Evolutionary conservation across 192 early-diverging fungal genomes (phyloP).

Genomic region (Pilaira anomala): DNA sequence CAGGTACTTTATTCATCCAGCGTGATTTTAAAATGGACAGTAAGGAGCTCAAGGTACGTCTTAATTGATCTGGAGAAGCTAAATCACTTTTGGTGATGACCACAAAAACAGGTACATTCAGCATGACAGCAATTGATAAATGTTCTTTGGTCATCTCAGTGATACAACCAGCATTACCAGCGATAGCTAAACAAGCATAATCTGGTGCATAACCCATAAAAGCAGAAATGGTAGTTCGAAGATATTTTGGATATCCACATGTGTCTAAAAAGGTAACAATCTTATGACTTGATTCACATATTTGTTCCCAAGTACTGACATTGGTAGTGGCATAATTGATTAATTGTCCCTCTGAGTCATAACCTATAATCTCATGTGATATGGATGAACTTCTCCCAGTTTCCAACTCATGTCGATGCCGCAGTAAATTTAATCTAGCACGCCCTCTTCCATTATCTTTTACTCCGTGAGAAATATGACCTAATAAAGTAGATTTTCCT

Average conservation of each 20-base stretch:
- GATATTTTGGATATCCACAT: slow-evolving; percentile 84
- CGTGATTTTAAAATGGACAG: slow-evolving; percentile 47
- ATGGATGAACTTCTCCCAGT: slow-evolving; percentile 90
- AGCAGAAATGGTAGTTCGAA: slow-evolving; percentile 89
- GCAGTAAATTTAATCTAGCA: slow-evolving; percentile 76
- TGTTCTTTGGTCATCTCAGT: slow-evolving; percentile 72
- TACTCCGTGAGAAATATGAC: slow-evolving; percentile 76
- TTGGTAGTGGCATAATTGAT: slow-evolving; percentile 74
- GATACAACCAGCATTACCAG: slow-evolving; percentile 63
- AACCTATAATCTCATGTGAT: slow-evolving; percentile 83
- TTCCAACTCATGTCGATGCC: slow-evolving; percentile 91
- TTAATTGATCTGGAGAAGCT: slow-evolving; percentile 48
- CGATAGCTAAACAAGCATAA: slow-evolving; percentile 80
- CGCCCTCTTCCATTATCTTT: slow-evolving; percentile 85
- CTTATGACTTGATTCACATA: slow-evolving; percentile 69
- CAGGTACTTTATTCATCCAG: slow-evolving; percentile 38
- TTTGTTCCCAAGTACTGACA: slow-evolving; percentile 73
- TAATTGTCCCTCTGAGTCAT: slow-evolving; percentile 61
- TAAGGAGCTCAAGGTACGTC: slow-evolving; percentile 45
- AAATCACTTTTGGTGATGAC: slow-evolving; percentile 85
- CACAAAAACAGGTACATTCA: slow-evolving; percentile 81
- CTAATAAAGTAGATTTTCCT: slow-evolving; percentile 85
- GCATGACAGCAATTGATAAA: slow-evolving; percentile 70
- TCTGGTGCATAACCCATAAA: slow-evolving; percentile 86
- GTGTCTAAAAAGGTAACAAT: slow-evolving; percentile 86